Evolutionary conservation across 345 rosid species (phyloP).

Genomic region (Aurinia saxatilis): DNA sequence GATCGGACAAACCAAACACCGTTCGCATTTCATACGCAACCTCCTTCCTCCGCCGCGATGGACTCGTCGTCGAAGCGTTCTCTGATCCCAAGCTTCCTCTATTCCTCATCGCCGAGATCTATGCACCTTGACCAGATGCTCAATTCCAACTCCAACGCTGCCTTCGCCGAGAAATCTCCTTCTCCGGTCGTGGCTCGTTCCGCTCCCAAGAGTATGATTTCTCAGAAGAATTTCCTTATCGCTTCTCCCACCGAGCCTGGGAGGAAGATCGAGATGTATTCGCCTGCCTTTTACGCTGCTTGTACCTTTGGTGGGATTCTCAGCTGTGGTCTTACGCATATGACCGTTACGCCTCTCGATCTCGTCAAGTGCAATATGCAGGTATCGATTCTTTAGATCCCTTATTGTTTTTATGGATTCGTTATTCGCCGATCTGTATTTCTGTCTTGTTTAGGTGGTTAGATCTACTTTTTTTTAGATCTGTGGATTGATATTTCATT

Average conservation of each 20-base stretch:
- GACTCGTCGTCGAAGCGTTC: conserved; percentile 43
- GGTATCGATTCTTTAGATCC: conserved; percentile 33
- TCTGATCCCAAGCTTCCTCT: conserved; percentile 65
- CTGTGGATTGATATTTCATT: background rate
- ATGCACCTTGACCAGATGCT: conserved; percentile 32
- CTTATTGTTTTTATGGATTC: background rate
- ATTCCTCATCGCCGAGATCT: conserved; percentile 38
- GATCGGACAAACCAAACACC: background rate
- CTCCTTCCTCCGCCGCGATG: conserved; percentile 35
- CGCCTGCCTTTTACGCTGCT: conserved; percentile 83
- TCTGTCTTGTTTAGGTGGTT: background rate
- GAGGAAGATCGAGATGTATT: conserved; percentile 77
- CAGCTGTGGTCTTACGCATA: conserved; percentile 97
- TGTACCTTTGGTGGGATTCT: conserved; percentile 84
- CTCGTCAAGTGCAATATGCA: conserved; percentile 99
- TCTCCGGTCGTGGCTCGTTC: conserved; percentile 14
- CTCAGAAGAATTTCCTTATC: conserved; percentile 25
- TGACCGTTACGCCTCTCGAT: conserved; percentile 94
- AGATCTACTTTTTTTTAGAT: conserved; percentile 13
- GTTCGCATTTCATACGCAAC: conserved; percentile 5
- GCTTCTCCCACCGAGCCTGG: conserved; percentile 66
- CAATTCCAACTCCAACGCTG: conserved; percentile 24
- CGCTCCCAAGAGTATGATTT: conserved; percentile 16
- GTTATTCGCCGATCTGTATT: background rate
- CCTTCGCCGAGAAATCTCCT: conserved; percentile 25